These are phyloP conservation scores for Metarhizium brunneum DNA, from an alignment of 2,329 filamentous ascomycete genomes.

Conservation along the genomic window DNA sequence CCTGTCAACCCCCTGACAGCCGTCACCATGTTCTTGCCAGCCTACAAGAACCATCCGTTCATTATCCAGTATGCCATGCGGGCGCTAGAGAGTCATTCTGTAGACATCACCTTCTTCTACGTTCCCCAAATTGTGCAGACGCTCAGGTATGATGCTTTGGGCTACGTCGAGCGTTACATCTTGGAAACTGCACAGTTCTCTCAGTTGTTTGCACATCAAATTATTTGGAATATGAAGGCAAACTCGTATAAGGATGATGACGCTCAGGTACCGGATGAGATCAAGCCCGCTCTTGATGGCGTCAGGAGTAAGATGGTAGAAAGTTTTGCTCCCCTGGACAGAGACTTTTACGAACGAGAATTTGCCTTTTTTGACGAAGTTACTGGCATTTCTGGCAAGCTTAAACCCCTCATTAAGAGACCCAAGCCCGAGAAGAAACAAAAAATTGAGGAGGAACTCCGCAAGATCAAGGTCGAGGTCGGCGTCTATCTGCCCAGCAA, in stretches of 20 bases:
- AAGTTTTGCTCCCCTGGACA: conserved; percentile 72
- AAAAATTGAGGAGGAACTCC: conserved; percentile 96
- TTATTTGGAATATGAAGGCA: conserved; percentile 99
- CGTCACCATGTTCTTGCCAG: conserved; percentile 84
- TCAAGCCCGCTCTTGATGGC: conserved; percentile 87
- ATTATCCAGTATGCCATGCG: conserved; percentile 96
- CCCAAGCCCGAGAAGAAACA: conserved; percentile 96
- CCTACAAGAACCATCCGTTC: conserved; percentile 84
- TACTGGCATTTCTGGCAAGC: conserved; percentile 87
- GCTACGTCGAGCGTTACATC: conserved; percentile 94
- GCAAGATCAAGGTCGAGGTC: conserved; percentile 94
- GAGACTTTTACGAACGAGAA: conserved; percentile 83
- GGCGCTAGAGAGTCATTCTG: conserved; percentile 82
- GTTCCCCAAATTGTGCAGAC: conserved; percentile 97
- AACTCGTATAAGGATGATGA: conserved; percentile 98
- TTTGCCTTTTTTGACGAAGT: conserved; percentile 98
- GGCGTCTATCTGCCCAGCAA: conserved; percentile 97
- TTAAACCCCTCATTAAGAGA: conserved; percentile 85
- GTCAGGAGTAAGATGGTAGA: conserved; percentile 78
- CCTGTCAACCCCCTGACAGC: conserved; percentile 89
- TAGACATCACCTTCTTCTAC: conserved; percentile 98
- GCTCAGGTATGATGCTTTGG: conserved; percentile 82
- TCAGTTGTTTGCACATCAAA: conserved; percentile 97
- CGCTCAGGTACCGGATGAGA: conserved; percentile 74
- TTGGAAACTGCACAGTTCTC: conserved; percentile 95